phyloP scores from a whole-genome alignment of 495 filamentous ascomycete genomes.

The Tetracladium setigerum region DNA sequence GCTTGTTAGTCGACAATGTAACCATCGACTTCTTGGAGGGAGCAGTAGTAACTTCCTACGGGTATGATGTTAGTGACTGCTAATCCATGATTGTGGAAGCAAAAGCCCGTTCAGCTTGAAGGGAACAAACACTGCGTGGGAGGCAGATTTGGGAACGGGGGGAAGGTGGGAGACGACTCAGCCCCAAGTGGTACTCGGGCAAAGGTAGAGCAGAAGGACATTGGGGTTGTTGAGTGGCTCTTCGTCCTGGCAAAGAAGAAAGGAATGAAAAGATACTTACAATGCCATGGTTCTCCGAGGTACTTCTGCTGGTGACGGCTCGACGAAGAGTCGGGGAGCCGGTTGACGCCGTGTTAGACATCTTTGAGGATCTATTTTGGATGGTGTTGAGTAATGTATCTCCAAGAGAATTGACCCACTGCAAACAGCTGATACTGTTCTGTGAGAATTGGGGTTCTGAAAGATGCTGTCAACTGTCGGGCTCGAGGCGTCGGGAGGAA shows the following conservation, averaged over 20 bases:
- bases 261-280: constrained; percentile 21
- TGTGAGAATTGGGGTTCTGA: neutral
- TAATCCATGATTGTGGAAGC: no score
- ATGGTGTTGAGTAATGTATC: constrained; percentile 1
- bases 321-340: constrained; percentile 42
- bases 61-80: no score
- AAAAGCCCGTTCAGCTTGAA: no score
- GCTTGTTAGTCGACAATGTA: constrained; percentile 37
- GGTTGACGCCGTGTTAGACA: constrained; percentile 38
- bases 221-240: no score
- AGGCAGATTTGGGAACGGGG: no score
- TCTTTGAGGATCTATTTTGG: constrained; percentile 19
- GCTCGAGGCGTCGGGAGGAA: neutral
- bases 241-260: neutral
- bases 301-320: constrained; percentile 24
- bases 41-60: neutral
- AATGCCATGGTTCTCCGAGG: constrained; percentile 34
- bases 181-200: no score
- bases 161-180: no score
- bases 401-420: constrained; percentile 10
- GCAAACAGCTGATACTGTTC: constrained; percentile 6
- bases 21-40: constrained; percentile 30
- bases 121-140: no score
- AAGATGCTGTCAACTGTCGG: neutral
- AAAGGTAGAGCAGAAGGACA: no score